Conservation (phyloP, 1,284 basidiomycete species). For the Pascua guehoae region DNA sequence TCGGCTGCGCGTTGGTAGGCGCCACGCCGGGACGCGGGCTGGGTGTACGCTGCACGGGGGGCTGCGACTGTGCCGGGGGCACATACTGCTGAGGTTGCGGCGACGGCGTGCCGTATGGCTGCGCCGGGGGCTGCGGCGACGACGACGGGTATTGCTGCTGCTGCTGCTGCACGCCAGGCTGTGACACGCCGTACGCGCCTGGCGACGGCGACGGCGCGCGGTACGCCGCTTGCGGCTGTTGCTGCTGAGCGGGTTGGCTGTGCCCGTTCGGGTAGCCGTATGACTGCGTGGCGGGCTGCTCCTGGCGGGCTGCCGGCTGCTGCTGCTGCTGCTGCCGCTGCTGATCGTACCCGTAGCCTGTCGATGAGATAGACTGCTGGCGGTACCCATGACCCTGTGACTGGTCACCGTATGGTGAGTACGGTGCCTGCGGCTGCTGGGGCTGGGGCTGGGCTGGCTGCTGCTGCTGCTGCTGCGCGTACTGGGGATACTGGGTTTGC, state of each 20-base stretch:
- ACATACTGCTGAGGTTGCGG: slow-evolving; percentile 14
- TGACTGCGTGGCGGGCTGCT: background rate
- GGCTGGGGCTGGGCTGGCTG: slow-evolving; percentile 23
- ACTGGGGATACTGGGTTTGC: slow-evolving; percentile 4
- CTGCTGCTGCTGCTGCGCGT: slow-evolving; percentile 4
- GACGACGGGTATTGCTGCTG: slow-evolving; percentile 10
- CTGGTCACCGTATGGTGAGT: background rate
- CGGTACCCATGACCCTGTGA: too few species aligned
- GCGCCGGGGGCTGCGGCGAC: slow-evolving; percentile 5
- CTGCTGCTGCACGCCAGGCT: slow-evolving; percentile 14
- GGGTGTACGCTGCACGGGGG: slow-evolving; percentile 22
- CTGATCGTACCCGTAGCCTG: slow-evolving; percentile 49
- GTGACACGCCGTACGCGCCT: slow-evolving; percentile 10
- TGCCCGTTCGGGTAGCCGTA: slow-evolving; percentile 11
- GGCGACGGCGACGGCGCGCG: slow-evolving; percentile 17
- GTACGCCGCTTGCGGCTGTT: slow-evolving; percentile 10
- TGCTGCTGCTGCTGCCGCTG: slow-evolving; percentile 38
- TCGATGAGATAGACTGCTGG: background rate
- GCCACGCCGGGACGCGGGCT: slow-evolving; percentile 42
- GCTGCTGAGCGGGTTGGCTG: slow-evolving; percentile 1
- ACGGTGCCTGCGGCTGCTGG: slow-evolving; percentile 1
- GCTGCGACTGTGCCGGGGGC: slow-evolving; percentile 23
- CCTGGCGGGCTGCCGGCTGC: slow-evolving; percentile 29
- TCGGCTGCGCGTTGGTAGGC: slow-evolving; percentile 42
- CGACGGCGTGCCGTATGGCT: slow-evolving; percentile 9